Conservation (phyloP, 306 rosid genomes). For the Sophora flavescens region DNA sequence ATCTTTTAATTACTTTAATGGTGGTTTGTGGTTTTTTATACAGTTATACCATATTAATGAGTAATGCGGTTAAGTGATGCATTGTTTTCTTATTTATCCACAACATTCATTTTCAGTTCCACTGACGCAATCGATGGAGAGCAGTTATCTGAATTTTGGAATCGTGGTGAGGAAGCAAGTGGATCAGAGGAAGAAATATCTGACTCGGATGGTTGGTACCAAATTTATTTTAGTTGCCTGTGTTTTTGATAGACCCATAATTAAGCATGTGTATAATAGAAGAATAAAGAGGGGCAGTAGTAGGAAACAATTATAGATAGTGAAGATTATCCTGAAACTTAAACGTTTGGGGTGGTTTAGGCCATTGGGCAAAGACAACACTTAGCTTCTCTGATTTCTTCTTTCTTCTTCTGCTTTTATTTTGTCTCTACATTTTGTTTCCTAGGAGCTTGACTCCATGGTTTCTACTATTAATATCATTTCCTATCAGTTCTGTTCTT, state of each 20-base stretch:
- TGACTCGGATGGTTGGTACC: constrained; percentile 68
- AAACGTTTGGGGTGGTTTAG: background rate
- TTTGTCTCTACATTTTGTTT: too few relatives aligned
- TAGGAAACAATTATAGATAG: background rate
- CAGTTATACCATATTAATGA: constrained; percentile 17
- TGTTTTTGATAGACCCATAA: background rate
- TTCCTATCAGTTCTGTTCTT: background rate
- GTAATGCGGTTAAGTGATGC: constrained; percentile 22
- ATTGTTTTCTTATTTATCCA: constrained; percentile 18
- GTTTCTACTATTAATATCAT: too few relatives aligned
- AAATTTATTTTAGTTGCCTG: constrained; percentile 18
- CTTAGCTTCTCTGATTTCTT: background rate
- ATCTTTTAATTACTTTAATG: constrained; percentile 29
- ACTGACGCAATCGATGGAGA: constrained; percentile 48
- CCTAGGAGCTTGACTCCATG: too few relatives aligned
- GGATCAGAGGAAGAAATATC: constrained; percentile 91
- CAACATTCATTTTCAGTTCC: constrained; percentile 61
- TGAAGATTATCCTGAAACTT: background rate
- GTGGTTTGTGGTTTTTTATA: background rate
- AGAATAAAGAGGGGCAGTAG: too few relatives aligned
- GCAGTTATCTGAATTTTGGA: constrained; percentile 89
- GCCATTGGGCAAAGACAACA: background rate
- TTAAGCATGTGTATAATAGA: too few relatives aligned
- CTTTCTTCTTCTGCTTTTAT: too few relatives aligned
- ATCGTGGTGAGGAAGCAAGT: constrained; percentile 70